Conservation (phyloP, 208 protist species). For the Leishmania amazonensis region DNA sequence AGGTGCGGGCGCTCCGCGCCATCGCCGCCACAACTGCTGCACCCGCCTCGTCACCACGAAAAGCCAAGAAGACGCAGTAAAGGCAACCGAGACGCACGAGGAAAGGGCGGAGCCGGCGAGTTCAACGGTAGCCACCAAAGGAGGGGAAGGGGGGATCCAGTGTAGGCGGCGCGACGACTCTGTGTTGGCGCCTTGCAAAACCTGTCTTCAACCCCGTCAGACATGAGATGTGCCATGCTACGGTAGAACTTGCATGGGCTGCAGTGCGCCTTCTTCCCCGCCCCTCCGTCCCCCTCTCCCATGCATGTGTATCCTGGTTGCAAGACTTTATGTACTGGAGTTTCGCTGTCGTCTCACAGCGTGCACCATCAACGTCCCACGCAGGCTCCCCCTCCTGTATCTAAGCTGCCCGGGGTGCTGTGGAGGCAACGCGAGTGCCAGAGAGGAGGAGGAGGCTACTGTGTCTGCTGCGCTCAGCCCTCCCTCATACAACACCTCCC, state of each 20-base stretch:
- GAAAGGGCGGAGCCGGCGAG: neutral
- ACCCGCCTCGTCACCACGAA: neutral
- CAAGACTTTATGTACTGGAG: neutral
- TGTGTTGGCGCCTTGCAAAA: neutral
- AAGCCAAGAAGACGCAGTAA: conserved; percentile 8
- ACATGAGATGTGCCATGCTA: neutral
- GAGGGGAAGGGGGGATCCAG: no score
- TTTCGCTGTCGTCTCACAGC: neutral
- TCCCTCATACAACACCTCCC: neutral
- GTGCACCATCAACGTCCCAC: no score
- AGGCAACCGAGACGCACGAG: neutral
- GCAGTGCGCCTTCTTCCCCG: neutral
- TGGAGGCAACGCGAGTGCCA: neutral
- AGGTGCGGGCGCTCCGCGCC: neutral
- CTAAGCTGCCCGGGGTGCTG: neutral
- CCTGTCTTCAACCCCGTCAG: neutral
- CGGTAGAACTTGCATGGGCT: neutral
- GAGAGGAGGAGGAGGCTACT: neutral
- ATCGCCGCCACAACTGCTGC: neutral
- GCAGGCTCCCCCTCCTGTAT: neutral
- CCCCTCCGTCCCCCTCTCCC: neutral
- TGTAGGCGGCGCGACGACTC: neutral
- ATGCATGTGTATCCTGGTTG: neutral
- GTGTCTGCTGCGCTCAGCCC: neutral
- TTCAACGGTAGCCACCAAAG: neutral